These are phyloP conservation scores for Metahyphopichia silvanorum DNA, from an alignment of 805 yeast genomes.

Conservation along the genomic window DNA sequence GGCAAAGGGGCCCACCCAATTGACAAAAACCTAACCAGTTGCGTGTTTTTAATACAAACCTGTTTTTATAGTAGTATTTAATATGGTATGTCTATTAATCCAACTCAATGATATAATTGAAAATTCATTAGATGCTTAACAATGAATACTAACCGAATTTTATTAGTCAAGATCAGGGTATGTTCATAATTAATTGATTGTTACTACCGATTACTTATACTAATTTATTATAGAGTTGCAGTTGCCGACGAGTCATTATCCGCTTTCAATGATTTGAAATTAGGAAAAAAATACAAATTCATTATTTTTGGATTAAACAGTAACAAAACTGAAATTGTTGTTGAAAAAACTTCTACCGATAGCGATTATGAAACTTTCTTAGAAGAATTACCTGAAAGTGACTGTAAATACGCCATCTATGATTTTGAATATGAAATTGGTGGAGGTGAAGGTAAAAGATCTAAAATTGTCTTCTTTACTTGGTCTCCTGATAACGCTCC, in stretches of 20 bases:
- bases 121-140: no score
- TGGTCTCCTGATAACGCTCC: conserved; percentile 99
- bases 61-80: no score
- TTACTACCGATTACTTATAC: background rate
- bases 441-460: conserved; percentile 92
- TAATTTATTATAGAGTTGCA: conserved; percentile 42
- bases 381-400: conserved; percentile 89
- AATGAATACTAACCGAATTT: no score
- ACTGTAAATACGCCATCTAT: conserved; percentile 93
- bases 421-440: conserved; percentile 93
- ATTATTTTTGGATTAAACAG: conserved; percentile 80
- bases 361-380: conserved; percentile 80
- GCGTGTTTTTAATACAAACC: no score
- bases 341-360: conserved; percentile 76
- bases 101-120: no score
- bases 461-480: conserved; percentile 64
- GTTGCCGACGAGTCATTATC: conserved; percentile 78
- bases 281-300: conserved; percentile 86
- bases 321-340: conserved; percentile 85
- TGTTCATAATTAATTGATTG: conserved; percentile 7
- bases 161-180: conserved; percentile 30
- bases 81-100: no score
- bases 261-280: conserved; percentile 94
- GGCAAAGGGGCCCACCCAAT: no score
- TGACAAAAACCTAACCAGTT: no score